Conservation (phyloP, 169 alveolate species). For the Miamiensis avidus region DNA sequence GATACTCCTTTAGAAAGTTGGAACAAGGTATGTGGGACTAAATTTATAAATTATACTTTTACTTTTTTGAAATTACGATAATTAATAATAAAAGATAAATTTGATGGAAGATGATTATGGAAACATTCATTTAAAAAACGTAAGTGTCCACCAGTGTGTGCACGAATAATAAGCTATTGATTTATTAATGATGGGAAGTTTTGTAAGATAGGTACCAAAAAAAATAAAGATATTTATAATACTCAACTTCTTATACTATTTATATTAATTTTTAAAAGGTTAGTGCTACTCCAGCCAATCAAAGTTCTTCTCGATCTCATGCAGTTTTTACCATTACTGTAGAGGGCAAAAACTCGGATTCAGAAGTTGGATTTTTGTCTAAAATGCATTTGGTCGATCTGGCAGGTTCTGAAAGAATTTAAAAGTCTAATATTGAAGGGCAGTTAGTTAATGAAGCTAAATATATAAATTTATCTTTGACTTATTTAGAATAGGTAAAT, state of each 20-base stretch:
- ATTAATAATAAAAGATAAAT: constrained; percentile 37
- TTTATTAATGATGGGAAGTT: constrained; percentile 81
- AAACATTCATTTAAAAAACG: constrained; percentile 74
- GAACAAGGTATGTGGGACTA: constrained; percentile 47
- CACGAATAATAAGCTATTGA: constrained; percentile 82
- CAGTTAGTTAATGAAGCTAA: constrained; percentile 65
- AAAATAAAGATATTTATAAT: no score
- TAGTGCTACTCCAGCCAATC: constrained; percentile 75
- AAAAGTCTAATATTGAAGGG: constrained; percentile 54
- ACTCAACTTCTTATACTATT: not conserved
- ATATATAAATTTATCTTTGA: constrained; percentile 75
- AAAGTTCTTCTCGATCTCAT: constrained; percentile 65
- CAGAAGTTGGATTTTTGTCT: constrained; percentile 34
- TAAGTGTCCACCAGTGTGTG: constrained; percentile 67
- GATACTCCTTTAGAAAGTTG: constrained; percentile 76
- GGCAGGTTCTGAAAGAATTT: constrained; percentile 78
- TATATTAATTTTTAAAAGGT: constrained; percentile 8
- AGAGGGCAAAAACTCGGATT: constrained; percentile 41
- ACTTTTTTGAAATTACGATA: constrained; percentile 6
- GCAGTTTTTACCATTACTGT: constrained; percentile 62
- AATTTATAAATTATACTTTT: not conserved
- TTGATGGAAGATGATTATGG: constrained; percentile 78
- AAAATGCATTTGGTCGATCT: constrained; percentile 75
- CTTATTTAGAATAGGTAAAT: constrained; percentile 74
- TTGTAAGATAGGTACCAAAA: constrained; percentile 49